Evolutionary conservation across 345 rosid genomes (phyloP), one percentile per base, ranked within the genome.

Genomic region (Nasturtium officinale): DNA sequence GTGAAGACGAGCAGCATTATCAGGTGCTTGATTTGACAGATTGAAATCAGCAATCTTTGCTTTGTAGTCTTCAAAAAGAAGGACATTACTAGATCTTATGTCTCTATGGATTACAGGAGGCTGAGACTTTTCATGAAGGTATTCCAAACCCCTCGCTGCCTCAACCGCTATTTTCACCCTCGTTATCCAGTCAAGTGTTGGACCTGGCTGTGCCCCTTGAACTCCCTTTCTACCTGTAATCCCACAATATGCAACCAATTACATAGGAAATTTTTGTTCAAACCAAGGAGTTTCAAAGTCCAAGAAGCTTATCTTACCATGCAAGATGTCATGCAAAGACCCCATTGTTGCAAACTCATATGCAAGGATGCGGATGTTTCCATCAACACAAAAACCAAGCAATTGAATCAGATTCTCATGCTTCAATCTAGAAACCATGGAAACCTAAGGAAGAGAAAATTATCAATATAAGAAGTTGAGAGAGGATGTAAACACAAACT

Each of bases 311-410:
- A 46, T 67, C 69, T 60, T 65, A 92, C 99, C 99, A 79, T 96
- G 98, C 74, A 96, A 78, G 62, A 96, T 84, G 79, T 96, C 99
- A 85, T 96, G 99, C 51, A 95, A 81, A 26, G 99, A 96, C 47
- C 99, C 99, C 99, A 95, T 95, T 5, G 97, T 91, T 37, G 99
- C 99, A 83, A 92, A 96, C 75, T 96, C 99, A 76, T 92, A 92
- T 9, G 94, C 89, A 71, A 96, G 97, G 79, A 90, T 84, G 1
- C 97, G 94, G 15, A 87, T 65, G 80, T 87, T 91, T 78, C 97
- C 99, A 72, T 90, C 94, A 67, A 96, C 92, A 79, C 88, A 89
- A 65, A 84, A 96, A 57, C 98, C 97, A 17, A 83, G 92, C 84
- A 96, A 80, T 66, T 90, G 91, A 23, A 92, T 85, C 57, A 92